A percentile compares a stretch with the other conserved stretches of the same genome.
phyloP scores from a whole-genome alignment of 2,329 filamentous ascomycete species.

The Fusarium sp. region DNA sequence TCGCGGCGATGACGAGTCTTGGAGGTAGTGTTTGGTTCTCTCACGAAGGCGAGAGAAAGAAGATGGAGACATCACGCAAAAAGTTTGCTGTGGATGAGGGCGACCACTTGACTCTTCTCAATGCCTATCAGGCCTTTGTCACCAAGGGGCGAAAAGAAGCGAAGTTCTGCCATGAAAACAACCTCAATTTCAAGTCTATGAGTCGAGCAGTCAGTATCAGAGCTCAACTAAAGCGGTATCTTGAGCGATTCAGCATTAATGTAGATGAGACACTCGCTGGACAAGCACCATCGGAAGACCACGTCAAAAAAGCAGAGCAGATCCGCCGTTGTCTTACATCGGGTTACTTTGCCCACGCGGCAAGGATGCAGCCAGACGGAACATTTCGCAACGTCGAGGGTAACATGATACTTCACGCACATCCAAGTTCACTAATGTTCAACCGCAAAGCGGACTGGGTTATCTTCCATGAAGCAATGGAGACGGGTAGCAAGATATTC shows the following conservation, averaged over 20 bases:
- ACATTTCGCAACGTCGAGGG: constrained; percentile 89
- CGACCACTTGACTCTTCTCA: constrained; percentile 91
- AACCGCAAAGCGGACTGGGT: constrained; percentile 98
- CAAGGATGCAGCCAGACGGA: constrained; percentile 93
- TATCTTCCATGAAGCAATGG: constrained; percentile 92
- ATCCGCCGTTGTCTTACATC: constrained; percentile 87
- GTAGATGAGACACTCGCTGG: constrained; percentile 71
- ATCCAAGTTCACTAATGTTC: constrained; percentile 94
- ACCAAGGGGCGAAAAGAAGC: constrained; percentile 84
- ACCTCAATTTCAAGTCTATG: constrained; percentile 88
- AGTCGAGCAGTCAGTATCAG: constrained; percentile 85
- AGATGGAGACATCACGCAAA: constrained; percentile 77
- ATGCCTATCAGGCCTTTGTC: constrained; percentile 91
- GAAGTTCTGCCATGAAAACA: constrained; percentile 87
- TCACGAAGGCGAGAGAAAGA: constrained; percentile 80
- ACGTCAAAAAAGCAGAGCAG: constrained; percentile 67
- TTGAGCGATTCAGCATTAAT: constrained; percentile 84
- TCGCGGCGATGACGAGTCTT: constrained; percentile 92
- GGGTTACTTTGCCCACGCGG: constrained; percentile 93
- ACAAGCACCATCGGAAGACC: constrained; percentile 46
- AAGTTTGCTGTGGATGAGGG: constrained; percentile 94
- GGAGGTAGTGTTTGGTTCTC: constrained; percentile 86
- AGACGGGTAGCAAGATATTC: constrained; percentile 87
- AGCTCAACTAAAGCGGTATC: constrained; percentile 84
- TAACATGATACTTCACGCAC: constrained; percentile 81